These are phyloP conservation scores for Mrakia frigida DNA, from an alignment of 768 basidiomycete genomes.

Conservation along the genomic window DNA sequence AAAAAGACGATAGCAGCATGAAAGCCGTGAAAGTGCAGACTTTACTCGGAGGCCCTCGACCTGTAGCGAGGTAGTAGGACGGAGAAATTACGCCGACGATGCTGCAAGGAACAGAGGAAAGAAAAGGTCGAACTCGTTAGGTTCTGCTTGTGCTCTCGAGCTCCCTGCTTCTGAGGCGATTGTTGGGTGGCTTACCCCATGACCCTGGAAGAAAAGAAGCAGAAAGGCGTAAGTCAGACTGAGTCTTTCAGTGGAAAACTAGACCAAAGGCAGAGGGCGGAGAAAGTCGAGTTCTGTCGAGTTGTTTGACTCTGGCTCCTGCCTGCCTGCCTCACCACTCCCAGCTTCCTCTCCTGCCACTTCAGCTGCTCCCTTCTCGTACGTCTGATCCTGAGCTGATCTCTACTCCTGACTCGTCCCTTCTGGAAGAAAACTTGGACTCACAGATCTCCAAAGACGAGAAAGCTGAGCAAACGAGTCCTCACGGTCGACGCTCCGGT, in stretches of 20 bases:
- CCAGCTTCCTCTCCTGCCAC: too few relatives aligned
- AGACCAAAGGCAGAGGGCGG: too few relatives aligned
- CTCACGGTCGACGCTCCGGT: slow-evolving; percentile 18
- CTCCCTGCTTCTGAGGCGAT: too few relatives aligned
- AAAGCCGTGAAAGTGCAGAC: slow-evolving; percentile 14
- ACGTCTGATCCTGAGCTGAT: not conserved
- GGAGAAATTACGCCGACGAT: slow-evolving; percentile 27
- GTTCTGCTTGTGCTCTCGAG: too few relatives aligned
- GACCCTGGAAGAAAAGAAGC: not conserved
- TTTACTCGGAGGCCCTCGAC: not conserved
- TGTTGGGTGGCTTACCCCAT: slow-evolving; percentile 15
- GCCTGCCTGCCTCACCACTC: too few relatives aligned
- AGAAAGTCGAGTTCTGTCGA: too few relatives aligned
- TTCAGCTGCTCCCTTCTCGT: not conserved
- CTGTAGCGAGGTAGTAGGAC: slow-evolving; percentile 18
- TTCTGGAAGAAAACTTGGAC: not conserved
- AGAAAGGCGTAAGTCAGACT: too few relatives aligned
- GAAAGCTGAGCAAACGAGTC: slow-evolving; percentile 15
- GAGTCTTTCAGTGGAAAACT: too few relatives aligned
- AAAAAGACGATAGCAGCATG: slow-evolving; percentile 18
- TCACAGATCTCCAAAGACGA: slow-evolving; percentile 25
- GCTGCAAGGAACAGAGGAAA: not conserved
- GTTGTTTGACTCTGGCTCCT: too few relatives aligned
- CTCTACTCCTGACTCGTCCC: not conserved
- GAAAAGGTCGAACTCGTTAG: not conserved